phyloP scores from a whole-genome alignment of 1,284 basidiomycete species.

The Earliella scabrosa region DNA sequence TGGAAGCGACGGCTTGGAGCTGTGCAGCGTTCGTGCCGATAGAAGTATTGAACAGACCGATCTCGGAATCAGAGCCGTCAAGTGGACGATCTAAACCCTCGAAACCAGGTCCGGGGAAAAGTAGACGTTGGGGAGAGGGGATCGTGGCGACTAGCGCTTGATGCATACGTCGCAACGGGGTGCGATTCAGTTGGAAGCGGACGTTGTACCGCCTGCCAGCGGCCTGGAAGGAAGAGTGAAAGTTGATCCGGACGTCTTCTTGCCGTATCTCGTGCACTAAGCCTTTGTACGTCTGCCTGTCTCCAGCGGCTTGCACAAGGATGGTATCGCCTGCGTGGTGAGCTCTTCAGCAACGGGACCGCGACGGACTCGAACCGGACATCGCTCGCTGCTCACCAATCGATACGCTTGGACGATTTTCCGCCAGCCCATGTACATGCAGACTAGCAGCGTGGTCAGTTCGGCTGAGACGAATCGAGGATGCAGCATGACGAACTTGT shows the following conservation, averaged over 20 bases:
- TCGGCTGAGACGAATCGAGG: not conserved
- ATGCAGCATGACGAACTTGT: slow-evolving; percentile 46
- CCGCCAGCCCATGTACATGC: slow-evolving; percentile 62
- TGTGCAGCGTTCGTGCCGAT: slow-evolving; percentile 57
- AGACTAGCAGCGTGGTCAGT: slow-evolving; percentile 45
- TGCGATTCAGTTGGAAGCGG: slow-evolving; percentile 60
- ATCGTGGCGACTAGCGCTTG: slow-evolving; percentile 51
- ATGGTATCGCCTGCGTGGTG: slow-evolving; percentile 53
- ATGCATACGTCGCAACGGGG: slow-evolving; percentile 56
- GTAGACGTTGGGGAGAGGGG: slow-evolving; percentile 41
- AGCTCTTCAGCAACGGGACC: not conserved
- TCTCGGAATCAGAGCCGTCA: slow-evolving; percentile 15
- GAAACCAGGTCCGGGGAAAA: slow-evolving; percentile 46
- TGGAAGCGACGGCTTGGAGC: slow-evolving; percentile 55
- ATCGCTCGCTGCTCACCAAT: slow-evolving; percentile 49
- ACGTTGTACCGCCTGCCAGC: slow-evolving; percentile 45
- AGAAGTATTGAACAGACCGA: slow-evolving; percentile 43
- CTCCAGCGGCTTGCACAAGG: slow-evolving; percentile 49
- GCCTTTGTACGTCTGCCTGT: slow-evolving; percentile 59
- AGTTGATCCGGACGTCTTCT: slow-evolving; percentile 56
- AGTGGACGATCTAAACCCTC: slow-evolving; percentile 25
- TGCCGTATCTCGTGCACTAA: slow-evolving; percentile 58
- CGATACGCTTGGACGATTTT: slow-evolving; percentile 66
- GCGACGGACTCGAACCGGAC: not conserved
- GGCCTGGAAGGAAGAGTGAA: slow-evolving; percentile 49